Percentiles rank a stretch among this genome's conserved stretches.
Conservation (phyloP, 2,329 filamentous ascomycete species). For the Stemphylium vesicarium region DNA sequence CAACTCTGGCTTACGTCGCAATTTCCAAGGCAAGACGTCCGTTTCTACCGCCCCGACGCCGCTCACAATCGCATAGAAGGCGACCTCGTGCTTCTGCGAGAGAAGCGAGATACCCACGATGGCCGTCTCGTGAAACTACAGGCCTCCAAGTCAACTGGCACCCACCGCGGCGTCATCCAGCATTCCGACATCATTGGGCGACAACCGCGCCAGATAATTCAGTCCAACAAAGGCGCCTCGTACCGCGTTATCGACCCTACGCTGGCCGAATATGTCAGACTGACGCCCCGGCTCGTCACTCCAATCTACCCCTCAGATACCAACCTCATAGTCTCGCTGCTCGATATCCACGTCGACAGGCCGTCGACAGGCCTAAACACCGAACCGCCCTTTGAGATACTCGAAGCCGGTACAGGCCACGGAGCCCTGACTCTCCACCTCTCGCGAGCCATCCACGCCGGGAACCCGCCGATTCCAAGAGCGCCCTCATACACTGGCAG, state of each 20-base stretch:
- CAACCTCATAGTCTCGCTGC: constrained; percentile 73
- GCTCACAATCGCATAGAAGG: constrained; percentile 39
- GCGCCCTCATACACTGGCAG: constrained; percentile 14
- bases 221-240: constrained; percentile 58
- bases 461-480: constrained; percentile 63
- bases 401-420: constrained; percentile 87
- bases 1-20: constrained; percentile 23
- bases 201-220: constrained; percentile 63
- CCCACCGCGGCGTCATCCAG: constrained; percentile 57
- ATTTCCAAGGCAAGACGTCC: constrained; percentile 38
- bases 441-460: constrained; percentile 76
- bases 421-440: constrained; percentile 78
- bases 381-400: constrained; percentile 68
- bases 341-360: constrained; percentile 71
- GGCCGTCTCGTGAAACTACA: constrained; percentile 52
- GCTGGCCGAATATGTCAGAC: constrained; percentile 74
- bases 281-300: constrained; percentile 74
- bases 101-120: constrained; percentile 46
- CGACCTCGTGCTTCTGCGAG: constrained; percentile 52
- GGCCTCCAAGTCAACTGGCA: constrained; percentile 41
- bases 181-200: constrained; percentile 70
- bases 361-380: constrained; percentile 41
- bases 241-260: constrained; percentile 69
- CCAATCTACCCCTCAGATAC: constrained; percentile 80
- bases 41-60: neutral